These are phyloP conservation scores for Cryphonectria naterciae DNA, from an alignment of 2,329 filamentous ascomycete species.

Conservation along the genomic window DNA sequence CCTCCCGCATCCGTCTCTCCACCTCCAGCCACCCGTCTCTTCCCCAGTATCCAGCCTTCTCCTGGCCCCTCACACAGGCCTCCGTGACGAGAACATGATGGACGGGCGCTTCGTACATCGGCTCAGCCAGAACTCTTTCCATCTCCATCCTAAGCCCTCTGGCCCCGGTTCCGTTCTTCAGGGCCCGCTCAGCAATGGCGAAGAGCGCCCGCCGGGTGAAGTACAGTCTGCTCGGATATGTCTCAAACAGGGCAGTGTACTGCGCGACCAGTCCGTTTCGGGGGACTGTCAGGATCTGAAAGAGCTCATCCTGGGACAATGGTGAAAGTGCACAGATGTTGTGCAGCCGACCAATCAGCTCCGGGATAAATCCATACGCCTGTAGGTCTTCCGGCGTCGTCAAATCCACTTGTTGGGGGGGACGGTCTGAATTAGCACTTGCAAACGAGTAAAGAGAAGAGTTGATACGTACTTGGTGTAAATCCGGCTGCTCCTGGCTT, in stretches of 20 bases:
- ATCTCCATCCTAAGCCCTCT: conserved; percentile 79
- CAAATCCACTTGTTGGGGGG: conserved; percentile 59
- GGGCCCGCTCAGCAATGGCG: conserved; percentile 73
- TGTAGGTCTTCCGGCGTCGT: conserved; percentile 78
- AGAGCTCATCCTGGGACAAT: conserved; percentile 68
- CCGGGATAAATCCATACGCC: conserved; percentile 87
- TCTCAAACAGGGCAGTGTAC: conserved; percentile 85
- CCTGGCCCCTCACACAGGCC: conserved; percentile 65
- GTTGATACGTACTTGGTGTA: conserved; percentile 43
- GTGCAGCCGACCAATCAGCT: conserved; percentile 93
- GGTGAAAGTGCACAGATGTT: conserved; percentile 85
- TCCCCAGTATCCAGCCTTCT: conserved; percentile 66
- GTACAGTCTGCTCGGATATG: conserved; percentile 75
- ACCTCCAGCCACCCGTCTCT: conserved; percentile 73
- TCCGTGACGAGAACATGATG: conserved; percentile 77
- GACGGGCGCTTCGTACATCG: conserved; percentile 81
- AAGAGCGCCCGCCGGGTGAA: conserved; percentile 84
- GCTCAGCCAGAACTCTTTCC: conserved; percentile 76
- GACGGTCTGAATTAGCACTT: conserved; percentile 11
- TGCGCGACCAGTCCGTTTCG: conserved; percentile 86
- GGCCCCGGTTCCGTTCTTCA: conserved; percentile 71
- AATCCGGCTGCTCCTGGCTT: conserved; percentile 41
- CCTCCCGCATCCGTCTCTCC: conserved; percentile 68
- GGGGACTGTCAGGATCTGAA: conserved; percentile 90
- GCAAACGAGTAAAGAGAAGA: neutral